These are phyloP conservation scores for Hippophae tibetana DNA, from an alignment of 306 rosid species.

Conservation along the genomic window DNA sequence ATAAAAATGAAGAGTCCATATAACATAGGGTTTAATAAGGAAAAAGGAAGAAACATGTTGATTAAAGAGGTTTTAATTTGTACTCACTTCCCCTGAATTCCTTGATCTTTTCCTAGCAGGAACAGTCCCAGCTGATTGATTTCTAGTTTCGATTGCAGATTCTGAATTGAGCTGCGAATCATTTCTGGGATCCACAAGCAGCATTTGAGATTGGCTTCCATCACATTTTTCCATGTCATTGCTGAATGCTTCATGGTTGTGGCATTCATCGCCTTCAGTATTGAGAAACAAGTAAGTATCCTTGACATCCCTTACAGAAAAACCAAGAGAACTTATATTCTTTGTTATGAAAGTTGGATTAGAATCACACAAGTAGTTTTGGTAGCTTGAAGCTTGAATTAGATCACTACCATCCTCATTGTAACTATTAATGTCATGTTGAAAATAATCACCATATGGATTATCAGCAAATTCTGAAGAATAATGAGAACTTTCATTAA, in stretches of 20 bases:
- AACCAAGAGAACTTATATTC: conserved; percentile 20
- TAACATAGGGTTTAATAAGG: background rate
- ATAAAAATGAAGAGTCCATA: too few relatives aligned
- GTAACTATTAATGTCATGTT: conserved; percentile 20
- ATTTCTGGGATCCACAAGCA: conserved; percentile 13
- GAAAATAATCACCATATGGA: conserved; percentile 11
- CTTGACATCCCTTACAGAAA: conserved; percentile 23
- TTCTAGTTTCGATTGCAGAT: conserved; percentile 23
- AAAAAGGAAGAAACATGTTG: background rate
- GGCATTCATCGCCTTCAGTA: conserved; percentile 25
- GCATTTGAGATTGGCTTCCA: conserved; percentile 16
- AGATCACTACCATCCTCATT: conserved; percentile 7
- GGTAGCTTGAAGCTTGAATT: conserved; percentile 18
- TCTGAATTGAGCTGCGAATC: conserved; percentile 19
- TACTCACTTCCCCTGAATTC: conserved; percentile 36
- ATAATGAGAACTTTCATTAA: conserved; percentile 14
- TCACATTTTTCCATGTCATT: conserved; percentile 26
- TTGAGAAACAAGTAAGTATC: conserved; percentile 16
- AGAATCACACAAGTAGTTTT: conserved; percentile 19
- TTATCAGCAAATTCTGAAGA: conserved; percentile 20
- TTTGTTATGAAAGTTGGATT: conserved; percentile 24
- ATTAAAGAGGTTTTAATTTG: background rate
- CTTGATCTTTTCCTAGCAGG: conserved; percentile 45
- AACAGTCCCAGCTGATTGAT: conserved; percentile 5
- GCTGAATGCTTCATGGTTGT: conserved; percentile 28